Base-by-base conservation (phyloP, 306 rosid species). In the Glycine latifolia region DNA sequence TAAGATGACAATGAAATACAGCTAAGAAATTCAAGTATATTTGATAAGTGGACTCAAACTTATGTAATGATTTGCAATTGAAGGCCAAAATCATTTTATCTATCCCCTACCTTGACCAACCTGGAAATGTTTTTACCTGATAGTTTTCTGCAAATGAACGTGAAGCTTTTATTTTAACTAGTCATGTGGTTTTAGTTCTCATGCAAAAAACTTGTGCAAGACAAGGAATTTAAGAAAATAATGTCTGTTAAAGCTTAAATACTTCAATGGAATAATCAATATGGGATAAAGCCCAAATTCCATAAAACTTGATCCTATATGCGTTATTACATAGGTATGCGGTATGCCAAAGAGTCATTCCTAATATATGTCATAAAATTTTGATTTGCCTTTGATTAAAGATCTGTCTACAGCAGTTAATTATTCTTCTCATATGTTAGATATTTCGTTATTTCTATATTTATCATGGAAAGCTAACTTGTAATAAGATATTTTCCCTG, bases 241-340 rank as follows among this genome's bases (percentile, higher is more conserved):
- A 13, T 72, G 8, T 33, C 14, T 33, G 26, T 31, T 37, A 52
- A 20, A 53, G 31, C 15, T 52, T 71, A 50, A 31, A 50, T 13
- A 71, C 46, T 26, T 70, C 75, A 48, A 47, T 10, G 75, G 56
- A 48, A 70, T 70, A 71, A 31, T 47, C 26, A 3, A 26, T 50
- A 49, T 13, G 39, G n/a, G 10, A 7, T 49, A 49, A 50, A 50
- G 31, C 12, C 61, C 58, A 52, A 31, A 72, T 33, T 15, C 31
- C 48, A 52, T 72, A 53, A n/a, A 65, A 41, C 26, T 39, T 66
- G 9, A 8, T 8, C 39, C 8, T 41, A 33, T 31, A 35, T 31
- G 67, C 0, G 6, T 50, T 67, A 15, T 67, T 8, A 20, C 13
- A 7, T 67, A 15, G 33, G 33, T 43, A 50, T 72, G 49, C 5